Conservation (phyloP, 148 eudicot species). For the Heliosperma pusillum region DNA sequence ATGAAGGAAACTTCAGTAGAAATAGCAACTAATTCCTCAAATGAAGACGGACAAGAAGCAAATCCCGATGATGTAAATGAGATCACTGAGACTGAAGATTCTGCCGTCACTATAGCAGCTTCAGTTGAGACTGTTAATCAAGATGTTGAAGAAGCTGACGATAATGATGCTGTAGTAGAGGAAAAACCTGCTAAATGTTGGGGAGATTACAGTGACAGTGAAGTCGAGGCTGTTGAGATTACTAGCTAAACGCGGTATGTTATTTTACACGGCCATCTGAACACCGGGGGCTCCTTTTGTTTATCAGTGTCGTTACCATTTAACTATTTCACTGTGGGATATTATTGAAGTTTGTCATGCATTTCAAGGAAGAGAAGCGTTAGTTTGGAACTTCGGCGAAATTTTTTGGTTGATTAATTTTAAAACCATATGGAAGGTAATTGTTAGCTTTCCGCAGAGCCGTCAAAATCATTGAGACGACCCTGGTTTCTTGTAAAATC, state of each 20-base stretch:
- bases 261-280: neutral
- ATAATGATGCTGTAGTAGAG: slow-evolving; percentile 22
- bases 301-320: neutral
- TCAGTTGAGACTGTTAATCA: slow-evolving; percentile 16
- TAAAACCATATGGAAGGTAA: neutral
- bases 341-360: neutral
- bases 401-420: neutral
- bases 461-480: neutral
- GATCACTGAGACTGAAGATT: slow-evolving; percentile 31
- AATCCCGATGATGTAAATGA: slow-evolving; percentile 18
- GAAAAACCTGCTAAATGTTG: slow-evolving; percentile 52
- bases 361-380: neutral
- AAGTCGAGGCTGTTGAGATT: slow-evolving; percentile 44
- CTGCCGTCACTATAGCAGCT: slow-evolving; percentile 15
- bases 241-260: slow-evolving; percentile 32
- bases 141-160: slow-evolving; percentile 25
- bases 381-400: neutral
- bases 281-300: neutral
- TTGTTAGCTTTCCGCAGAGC: neutral
- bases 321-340: neutral
- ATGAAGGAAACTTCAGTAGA: slow-evolving; percentile 18
- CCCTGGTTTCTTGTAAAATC: slow-evolving; percentile 10
- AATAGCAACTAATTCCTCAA: slow-evolving; percentile 7
- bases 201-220: slow-evolving; percentile 88
- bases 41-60: slow-evolving; percentile 27